Evolutionary conservation across 2,329 filamentous ascomycete genomes (phyloP), one percentile per base, ranked within the genome.

Genomic region (Rhinocladiella similis): DNA sequence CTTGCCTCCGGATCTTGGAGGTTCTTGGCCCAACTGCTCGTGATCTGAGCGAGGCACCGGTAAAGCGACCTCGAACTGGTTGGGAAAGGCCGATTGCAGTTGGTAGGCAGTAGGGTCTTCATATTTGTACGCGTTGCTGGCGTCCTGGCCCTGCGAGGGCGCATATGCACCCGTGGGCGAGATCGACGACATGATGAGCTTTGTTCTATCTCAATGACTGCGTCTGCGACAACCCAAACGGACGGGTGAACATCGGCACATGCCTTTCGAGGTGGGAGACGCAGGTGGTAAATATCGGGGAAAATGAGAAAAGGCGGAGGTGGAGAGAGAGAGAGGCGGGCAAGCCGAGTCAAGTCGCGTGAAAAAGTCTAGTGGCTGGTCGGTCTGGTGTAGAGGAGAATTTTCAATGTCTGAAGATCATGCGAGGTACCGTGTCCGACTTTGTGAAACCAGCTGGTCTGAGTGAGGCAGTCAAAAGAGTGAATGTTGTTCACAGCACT

Each of bases 171-270:
- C 50, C 41, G 51, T 29, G 18, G 47, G 59, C 12, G 59, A 62
- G 43, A 62, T 53, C 12, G 59, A 62, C 25, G 59, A 58, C 59
- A 62, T 62, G n/a, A 36, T 16, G 14, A 48, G 41, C 43, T 38
- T 47, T 7, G 35, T 49, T 20, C 39, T 54, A 53, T 39, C 43
- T 47, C 10, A 12, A 16, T 29, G 45, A 51, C 50, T 35, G 25
- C 10, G 50, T 25, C 19, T 45, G 38, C 47, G 49, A 48, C 29
- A 43, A 49, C 42, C 39, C 20, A 49, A 47, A 48, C 27, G 33
- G 20, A 51, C 59, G 59, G 59, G 56, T 54, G 59, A 59, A 59
- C 35, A 50, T 59, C 59, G 59, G 59, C 56, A 62, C 53, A 62
- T 57, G 48, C 19, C 42, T n/a, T 50, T 33, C 22, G n/a, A 42